These are phyloP conservation scores for Podila clonocystis DNA, from an alignment of 192 early-diverging fungal genomes.

Conservation along the genomic window DNA sequence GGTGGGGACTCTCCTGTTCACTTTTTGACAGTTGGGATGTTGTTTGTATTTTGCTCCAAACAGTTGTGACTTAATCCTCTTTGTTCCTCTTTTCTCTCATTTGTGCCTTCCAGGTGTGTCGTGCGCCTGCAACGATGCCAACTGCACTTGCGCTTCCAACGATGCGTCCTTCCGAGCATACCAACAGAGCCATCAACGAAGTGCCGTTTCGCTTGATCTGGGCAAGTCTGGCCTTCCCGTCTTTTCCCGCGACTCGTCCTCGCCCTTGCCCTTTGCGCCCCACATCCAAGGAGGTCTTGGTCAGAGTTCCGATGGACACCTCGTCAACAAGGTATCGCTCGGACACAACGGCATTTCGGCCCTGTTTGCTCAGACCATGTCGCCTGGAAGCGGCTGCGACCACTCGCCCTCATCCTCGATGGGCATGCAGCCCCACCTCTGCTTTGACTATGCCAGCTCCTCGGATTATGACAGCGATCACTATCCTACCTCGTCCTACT, in stretches of 20 bases:
- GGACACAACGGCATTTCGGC: constrained; percentile 16
- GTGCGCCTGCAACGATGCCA: constrained; percentile 30
- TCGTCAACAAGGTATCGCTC: constrained; percentile 6
- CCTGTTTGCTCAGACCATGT: constrained; percentile 40
- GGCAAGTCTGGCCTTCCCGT: constrained; percentile 29
- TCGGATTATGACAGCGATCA: constrained; percentile 51
- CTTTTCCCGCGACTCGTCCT: constrained; percentile 28
- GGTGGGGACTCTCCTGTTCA: too few relatives aligned
- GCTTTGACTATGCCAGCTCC: constrained; percentile 50
- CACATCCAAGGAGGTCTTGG: constrained; percentile 23
- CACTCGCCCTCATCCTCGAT: constrained; percentile 29
- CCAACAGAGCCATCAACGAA: constrained; percentile 20
- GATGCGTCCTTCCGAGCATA: constrained; percentile 7
- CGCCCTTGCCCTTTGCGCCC: constrained; percentile 30
- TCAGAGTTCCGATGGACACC: constrained; percentile 29
- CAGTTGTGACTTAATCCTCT: constrained; percentile 2
- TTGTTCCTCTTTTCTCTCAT: constrained; percentile 8
- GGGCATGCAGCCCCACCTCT: constrained; percentile 25
- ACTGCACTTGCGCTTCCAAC: constrained; percentile 17
- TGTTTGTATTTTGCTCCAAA: too few relatives aligned
- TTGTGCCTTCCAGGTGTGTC: constrained; percentile 23
- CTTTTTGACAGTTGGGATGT: too few relatives aligned
- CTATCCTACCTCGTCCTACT: constrained; percentile 37
- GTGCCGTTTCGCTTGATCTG: constrained; percentile 38
- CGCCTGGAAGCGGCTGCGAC: constrained; percentile 15